A percentile compares a stretch with the other conserved stretches of the same genome.
Conservation (phyloP, 345 rosid species). For the Syzygium jambos region DNA sequence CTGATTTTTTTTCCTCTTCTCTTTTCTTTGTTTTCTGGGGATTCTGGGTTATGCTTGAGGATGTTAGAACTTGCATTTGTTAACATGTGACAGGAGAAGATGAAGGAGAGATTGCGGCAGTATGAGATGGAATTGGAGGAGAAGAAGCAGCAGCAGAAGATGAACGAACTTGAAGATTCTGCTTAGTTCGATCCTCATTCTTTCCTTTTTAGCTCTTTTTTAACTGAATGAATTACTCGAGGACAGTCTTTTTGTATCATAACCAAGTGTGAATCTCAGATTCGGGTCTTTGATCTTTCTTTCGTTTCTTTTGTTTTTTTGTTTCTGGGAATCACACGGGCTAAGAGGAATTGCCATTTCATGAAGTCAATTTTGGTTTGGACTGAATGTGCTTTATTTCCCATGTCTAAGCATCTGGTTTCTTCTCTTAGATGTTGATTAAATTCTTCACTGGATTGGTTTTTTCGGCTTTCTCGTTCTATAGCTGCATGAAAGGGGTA, state of each 20-base stretch:
- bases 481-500: neutral
- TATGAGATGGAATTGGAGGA: conserved; percentile 56
- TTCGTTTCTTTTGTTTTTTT: neutral
- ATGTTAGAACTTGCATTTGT: neutral
- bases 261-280: neutral
- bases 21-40: neutral
- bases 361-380: neutral
- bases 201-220: neutral
- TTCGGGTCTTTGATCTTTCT: neutral
- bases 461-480: neutral
- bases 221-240: neutral
- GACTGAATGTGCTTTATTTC: neutral
- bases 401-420: neutral
- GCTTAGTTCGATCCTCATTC: neutral
- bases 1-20: neutral
- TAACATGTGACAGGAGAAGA: conserved; percentile 41
- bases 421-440: neutral
- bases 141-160: conserved; percentile 17
- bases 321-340: neutral
- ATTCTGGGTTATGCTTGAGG: neutral
- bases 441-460: neutral
- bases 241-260: neutral
- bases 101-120: conserved; percentile 62
- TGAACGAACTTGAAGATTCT: conserved; percentile 50
- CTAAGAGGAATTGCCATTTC: neutral